Evolutionary conservation across 2,329 filamentous ascomycete genomes (phyloP), one percentile per base, ranked within the genome.

Genomic region (Colletotrichum phormii): DNA sequence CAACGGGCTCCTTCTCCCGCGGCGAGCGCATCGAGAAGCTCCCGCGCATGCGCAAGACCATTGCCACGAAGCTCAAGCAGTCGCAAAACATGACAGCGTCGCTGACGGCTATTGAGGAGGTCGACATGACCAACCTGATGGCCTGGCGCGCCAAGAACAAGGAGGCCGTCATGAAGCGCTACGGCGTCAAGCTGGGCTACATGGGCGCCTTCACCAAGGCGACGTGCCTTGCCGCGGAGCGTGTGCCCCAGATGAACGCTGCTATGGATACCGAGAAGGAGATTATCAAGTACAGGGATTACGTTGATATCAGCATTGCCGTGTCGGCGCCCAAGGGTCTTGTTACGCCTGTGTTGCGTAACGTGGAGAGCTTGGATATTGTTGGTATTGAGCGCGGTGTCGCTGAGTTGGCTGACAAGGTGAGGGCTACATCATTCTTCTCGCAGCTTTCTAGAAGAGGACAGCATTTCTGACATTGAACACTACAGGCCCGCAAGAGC

Each of bases 161-260:
- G 86, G 80, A 81, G 24, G 77, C 79, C 26, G 79, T 81, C 11
- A 74, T 75, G 0, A 77, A 81, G 53, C 71, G 75, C 67, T 75
- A 79, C 65, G 80, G 80, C 33, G 79, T 81, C 24, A 74, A 77
- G 0, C 89, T 94, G 58, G 93, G 91, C 13, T 91, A 94, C 82
- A 94, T 94, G 83, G 92, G 94, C 82, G 92, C 94, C 84, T 87
- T 94, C 76, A 89, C 94, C 83, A 94, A 94, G 84, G 92, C 92
- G 70, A 88, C 91, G 71, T 91, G 90, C 55, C 84, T 89, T 53
- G 92, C 92, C 64, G 90, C 91, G 65, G 86, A 87, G 80, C 92
- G 92, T 84, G 90, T 94, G 55, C 92, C 92, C 33, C 88, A 90
- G 74, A 90, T 92, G 80, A 94, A 94, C 84, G 92, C 91, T 59